phyloP scores from a whole-genome alignment of 169 alveolate genomes.

The Cryptosporidium sp. region DNA sequence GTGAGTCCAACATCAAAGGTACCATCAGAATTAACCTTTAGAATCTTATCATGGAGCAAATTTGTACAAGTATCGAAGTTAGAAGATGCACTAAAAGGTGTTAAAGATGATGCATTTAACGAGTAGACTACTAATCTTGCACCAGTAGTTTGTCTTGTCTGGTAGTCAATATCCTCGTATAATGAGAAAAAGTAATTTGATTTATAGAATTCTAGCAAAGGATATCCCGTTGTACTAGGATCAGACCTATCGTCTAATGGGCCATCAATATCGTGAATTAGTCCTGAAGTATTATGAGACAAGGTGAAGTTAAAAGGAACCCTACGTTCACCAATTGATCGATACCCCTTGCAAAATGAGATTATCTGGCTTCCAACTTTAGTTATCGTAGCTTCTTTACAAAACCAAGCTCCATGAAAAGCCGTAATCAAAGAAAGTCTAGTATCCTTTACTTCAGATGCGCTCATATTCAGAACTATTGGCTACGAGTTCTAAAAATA shows the following conservation, averaged over 20 bases:
- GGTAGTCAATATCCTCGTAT: constrained; percentile 23
- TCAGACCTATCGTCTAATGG: constrained; percentile 1
- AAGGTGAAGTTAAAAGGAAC: constrained; percentile 21
- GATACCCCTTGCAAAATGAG: constrained; percentile 8
- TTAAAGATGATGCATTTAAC: constrained; percentile 4
- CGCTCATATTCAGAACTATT: neutral
- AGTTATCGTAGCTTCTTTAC: neutral
- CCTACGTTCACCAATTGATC: constrained; percentile 19
- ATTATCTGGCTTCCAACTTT: constrained; percentile 20
- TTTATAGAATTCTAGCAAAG: constrained; percentile 17
- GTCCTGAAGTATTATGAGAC: constrained; percentile 3
- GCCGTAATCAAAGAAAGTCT: constrained; percentile 10
- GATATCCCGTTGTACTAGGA: neutral
- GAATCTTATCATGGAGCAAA: constrained; percentile 19
- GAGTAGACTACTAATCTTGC: constrained; percentile 9
- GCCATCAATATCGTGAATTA: neutral
- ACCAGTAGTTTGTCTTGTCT: neutral
- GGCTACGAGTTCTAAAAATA: neutral
- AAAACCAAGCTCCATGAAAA: constrained; percentile 33
- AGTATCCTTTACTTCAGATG: constrained; percentile 8
- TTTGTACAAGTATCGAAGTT: constrained; percentile 14
- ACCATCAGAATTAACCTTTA: neutral
- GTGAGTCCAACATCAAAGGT: constrained; percentile 51
- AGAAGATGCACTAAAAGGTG: constrained; percentile 40
- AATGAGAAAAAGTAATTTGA: constrained; percentile 32